Percentiles rank a stretch among this genome's conserved stretches.
These are phyloP conservation scores for Cladosporium oxysporum DNA, from an alignment of 2,329 filamentous ascomycete genomes.

Conservation along the genomic window DNA sequence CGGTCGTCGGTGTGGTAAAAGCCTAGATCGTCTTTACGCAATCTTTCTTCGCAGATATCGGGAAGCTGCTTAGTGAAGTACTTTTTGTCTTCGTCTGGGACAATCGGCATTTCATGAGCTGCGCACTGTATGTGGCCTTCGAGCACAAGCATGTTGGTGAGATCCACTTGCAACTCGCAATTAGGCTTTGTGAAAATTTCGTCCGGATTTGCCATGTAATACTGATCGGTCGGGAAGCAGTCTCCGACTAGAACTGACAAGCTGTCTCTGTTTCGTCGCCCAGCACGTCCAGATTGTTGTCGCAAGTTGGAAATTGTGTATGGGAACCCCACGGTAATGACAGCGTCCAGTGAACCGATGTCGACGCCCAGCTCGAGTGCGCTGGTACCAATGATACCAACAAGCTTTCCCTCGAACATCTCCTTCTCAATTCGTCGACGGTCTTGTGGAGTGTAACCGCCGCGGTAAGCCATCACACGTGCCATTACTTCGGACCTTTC, in stretches of 20 bases:
- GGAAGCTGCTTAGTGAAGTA: constrained; percentile 79
- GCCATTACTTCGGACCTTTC: constrained; percentile 73
- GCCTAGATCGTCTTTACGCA: constrained; percentile 72
- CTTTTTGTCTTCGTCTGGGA: constrained; percentile 68
- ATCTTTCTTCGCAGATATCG: constrained; percentile 70
- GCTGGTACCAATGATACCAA: constrained; percentile 91
- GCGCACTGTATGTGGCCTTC: constrained; percentile 97
- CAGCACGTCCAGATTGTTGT: constrained; percentile 91
- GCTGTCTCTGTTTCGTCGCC: constrained; percentile 88
- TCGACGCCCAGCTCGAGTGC: constrained; percentile 93
- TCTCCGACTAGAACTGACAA: constrained; percentile 88
- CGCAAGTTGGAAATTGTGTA: constrained; percentile 93
- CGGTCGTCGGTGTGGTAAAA: constrained; percentile 90
- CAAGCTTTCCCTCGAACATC: constrained; percentile 93
- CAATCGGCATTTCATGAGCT: constrained; percentile 90
- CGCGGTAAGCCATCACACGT: constrained; percentile 91
- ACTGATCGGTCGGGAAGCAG: constrained; percentile 85
- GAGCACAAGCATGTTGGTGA: constrained; percentile 86
- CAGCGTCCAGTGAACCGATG: constrained; percentile 90
- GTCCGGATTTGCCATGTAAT: constrained; percentile 95
- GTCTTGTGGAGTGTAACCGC: constrained; percentile 91
- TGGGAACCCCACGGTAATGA: constrained; percentile 90
- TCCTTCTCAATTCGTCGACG: constrained; percentile 84
- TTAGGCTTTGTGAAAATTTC: constrained; percentile 93
- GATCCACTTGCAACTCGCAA: constrained; percentile 82